Percentiles rank a stretch among this genome's conserved stretches.
phyloP scores from a whole-genome alignment of 1,284 basidiomycete species.

The Cutaneotrichosporon sp. region DNA sequence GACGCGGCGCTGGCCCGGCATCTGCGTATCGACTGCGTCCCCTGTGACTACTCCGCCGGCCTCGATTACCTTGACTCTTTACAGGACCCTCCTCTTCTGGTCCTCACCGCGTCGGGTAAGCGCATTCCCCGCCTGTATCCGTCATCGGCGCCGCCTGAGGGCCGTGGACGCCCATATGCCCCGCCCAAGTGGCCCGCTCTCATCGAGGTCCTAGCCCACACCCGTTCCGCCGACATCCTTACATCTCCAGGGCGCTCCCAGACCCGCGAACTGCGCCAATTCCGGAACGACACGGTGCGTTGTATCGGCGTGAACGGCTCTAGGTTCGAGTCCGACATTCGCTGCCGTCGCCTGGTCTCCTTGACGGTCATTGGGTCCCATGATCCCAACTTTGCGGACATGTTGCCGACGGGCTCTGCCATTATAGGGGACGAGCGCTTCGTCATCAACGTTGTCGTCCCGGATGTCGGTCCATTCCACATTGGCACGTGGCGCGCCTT shows the following conservation, averaged over 20 bases:
- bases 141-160: not conserved
- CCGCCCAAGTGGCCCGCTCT: not conserved
- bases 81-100: not conserved
- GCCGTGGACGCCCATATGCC: not conserved
- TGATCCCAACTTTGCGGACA: not conserved
- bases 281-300: not conserved
- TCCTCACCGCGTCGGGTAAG: not conserved
- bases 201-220: not conserved
- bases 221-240: not conserved
- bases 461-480: no score
- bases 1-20: not conserved
- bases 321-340: not conserved
- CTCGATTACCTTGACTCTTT: not conserved
- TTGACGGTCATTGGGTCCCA: not conserved
- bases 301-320: not conserved
- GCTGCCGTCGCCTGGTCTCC: not conserved
- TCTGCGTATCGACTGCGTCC: not conserved
- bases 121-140: conserved; percentile 3
- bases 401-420: not conserved
- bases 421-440: not conserved
- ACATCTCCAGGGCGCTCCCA: not conserved
- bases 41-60: not conserved
- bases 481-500: no score
- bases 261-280: not conserved
- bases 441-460: not conserved